Conservation (phyloP, 805 yeast species). For the Candida schatavii region DNA sequence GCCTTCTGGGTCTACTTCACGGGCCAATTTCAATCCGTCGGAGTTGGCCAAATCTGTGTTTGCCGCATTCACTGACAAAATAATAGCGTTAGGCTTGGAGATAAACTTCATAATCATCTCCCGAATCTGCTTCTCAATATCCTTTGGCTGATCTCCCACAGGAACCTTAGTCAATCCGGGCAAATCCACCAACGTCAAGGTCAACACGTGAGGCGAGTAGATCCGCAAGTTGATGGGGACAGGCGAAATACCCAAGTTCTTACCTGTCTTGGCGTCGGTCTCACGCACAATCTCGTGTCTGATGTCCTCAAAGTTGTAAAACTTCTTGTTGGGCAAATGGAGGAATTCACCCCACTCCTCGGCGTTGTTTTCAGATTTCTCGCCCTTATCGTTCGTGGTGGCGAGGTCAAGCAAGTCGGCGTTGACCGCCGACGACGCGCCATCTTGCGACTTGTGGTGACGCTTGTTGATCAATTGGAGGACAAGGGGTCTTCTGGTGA, state of each 20-base stretch:
- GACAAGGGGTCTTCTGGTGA: constrained; percentile 83
- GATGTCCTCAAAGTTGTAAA: constrained; percentile 84
- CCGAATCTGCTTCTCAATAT: constrained; percentile 90
- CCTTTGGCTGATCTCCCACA: constrained; percentile 98
- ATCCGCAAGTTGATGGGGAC: constrained; percentile 91
- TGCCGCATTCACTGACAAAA: constrained; percentile 92
- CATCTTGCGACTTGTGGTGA: constrained; percentile 1
- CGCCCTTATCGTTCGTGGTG: constrained; percentile 43
- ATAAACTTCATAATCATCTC: constrained; percentile 92
- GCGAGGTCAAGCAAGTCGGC: constrained; percentile 44
- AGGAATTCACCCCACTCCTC: constrained; percentile 98
- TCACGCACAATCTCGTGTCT: constrained; percentile 88
- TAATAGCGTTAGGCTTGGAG: constrained; percentile 92
- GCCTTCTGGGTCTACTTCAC: constrained; percentile 98
- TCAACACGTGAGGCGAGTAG: constrained; percentile 89
- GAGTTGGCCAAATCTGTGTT: constrained; percentile 96
- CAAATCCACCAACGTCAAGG: constrained; percentile 90
- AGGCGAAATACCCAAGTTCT: constrained; percentile 84
- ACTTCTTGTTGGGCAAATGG: constrained; percentile 85
- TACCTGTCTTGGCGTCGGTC: constrained; percentile 80
- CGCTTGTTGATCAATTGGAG: constrained; percentile 76
- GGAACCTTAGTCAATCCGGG: constrained; percentile 99
- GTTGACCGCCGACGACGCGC: constrained; percentile 20
- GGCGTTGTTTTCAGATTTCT: constrained; percentile 63
- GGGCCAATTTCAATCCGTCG: constrained; percentile 92